Conservation (phyloP, 768 basidiomycete genomes). For the Trametes punicea region DNA sequence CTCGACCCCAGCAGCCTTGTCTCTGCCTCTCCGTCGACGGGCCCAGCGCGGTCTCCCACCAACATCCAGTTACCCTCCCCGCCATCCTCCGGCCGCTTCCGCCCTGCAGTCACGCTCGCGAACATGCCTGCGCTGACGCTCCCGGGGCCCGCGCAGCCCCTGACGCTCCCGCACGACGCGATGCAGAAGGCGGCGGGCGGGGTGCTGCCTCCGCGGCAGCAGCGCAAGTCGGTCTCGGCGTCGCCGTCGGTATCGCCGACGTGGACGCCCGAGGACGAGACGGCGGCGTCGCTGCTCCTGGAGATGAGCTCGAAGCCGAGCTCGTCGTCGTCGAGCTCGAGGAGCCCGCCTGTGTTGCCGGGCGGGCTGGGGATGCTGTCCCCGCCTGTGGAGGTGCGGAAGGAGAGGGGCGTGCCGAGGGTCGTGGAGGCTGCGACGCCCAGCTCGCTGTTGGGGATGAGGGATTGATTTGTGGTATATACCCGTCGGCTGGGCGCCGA, state of each 20-base stretch:
- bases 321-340: constrained; percentile 26
- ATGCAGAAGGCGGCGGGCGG: constrained; percentile 21
- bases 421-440: constrained; percentile 25
- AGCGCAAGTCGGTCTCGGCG: constrained; percentile 20
- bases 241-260: constrained; percentile 27
- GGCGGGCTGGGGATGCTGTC: constrained; percentile 4
- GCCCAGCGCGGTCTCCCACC: constrained; percentile 8
- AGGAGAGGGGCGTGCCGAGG: neutral
- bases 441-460: constrained; percentile 26
- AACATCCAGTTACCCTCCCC: constrained; percentile 35
- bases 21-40: constrained; percentile 9
- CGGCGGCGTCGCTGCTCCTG: constrained; percentile 61
- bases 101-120: constrained; percentile 31
- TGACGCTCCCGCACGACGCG: constrained; percentile 38
- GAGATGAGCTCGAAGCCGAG: constrained; percentile 53
- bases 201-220: constrained; percentile 15
- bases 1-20: constrained; percentile 28
- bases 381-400: constrained; percentile 1
- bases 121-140: constrained; percentile 43
- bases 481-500: too few species aligned
- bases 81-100: constrained; percentile 32
- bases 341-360: constrained; percentile 1
- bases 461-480: too few species aligned
- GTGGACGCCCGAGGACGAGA: constrained; percentile 64
- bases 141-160: constrained; percentile 52